Conservation (phyloP, 805 yeast genomes). For the Candida incommunis region DNA sequence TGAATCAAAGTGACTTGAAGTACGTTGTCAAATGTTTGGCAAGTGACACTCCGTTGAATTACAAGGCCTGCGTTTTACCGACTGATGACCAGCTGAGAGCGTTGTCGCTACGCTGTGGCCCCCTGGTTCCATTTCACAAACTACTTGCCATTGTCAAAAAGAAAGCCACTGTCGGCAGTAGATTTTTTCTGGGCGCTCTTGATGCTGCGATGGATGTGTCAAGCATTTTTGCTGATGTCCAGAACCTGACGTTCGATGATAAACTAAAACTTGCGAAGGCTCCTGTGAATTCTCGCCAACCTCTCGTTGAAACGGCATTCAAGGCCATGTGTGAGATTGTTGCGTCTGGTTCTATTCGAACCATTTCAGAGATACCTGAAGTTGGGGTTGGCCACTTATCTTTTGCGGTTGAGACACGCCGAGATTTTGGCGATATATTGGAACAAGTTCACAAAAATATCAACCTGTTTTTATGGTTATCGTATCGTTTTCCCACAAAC, state of each 20-base stretch:
- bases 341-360: conserved; percentile 37
- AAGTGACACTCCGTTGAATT: conserved; percentile 36
- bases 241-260: conserved; percentile 37
- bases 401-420: conserved; percentile 1
- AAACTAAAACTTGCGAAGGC: conserved; percentile 45
- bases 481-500: conserved; percentile 71
- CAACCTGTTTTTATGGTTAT: conserved; percentile 68
- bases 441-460: conserved; percentile 60
- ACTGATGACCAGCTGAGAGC: conserved; percentile 55
- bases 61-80: conserved; percentile 68
- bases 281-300: conserved; percentile 34
- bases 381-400: conserved; percentile 7
- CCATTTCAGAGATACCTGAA: conserved; percentile 37
- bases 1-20: conserved; percentile 29
- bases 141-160: conserved; percentile 36
- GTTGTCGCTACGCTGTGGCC: conserved; percentile 47
- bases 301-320: conserved; percentile 30
- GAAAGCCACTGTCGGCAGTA: conserved; percentile 20
- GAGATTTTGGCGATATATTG: conserved; percentile 17
- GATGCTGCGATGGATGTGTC: neutral
- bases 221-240: conserved; percentile 27
- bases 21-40: conserved; percentile 34
- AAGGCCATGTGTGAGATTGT: conserved; percentile 37
- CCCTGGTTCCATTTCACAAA: conserved; percentile 30
- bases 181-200: conserved; percentile 26